Evolutionary conservation across 352 stramenopile genomes (phyloP).

Genomic region (Blastocystis sp.): DNA sequence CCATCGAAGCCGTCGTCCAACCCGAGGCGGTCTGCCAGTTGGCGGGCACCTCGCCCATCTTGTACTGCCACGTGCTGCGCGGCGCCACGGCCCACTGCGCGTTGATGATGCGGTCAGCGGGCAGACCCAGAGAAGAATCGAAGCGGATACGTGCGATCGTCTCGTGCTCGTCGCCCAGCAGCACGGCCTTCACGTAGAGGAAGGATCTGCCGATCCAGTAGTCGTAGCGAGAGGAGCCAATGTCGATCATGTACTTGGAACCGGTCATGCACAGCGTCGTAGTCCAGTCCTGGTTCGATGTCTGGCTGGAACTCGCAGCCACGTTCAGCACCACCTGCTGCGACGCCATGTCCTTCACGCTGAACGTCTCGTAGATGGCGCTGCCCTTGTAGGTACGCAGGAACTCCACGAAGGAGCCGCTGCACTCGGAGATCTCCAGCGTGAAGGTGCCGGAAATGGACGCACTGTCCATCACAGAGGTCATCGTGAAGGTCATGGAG

Average conservation of each 20-base stretch:
- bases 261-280: constrained; percentile 1
- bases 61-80: constrained; percentile 7
- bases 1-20: neutral
- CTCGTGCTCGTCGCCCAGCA: constrained; percentile 9
- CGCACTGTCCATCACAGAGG: neutral
- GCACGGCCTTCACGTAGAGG: constrained; percentile 32
- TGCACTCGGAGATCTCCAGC: neutral
- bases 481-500: neutral
- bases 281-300: constrained; percentile 6
- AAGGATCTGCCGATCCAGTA: neutral
- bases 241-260: neutral
- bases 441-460: neutral
- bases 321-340: constrained; percentile 33
- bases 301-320: neutral
- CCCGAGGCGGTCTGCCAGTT: neutral
- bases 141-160: constrained; percentile 13
- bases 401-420: neutral
- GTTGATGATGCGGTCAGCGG: neutral
- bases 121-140: neutral
- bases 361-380: constrained; percentile 2
- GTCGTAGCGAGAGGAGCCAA: neutral
- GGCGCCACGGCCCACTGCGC: constrained; percentile 12
- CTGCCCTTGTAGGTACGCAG: neutral
- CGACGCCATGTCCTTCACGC: neutral
- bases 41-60: constrained; percentile 25